Conservation (phyloP, 371 early-diverging fungal genomes). For the Syncephalastrum contaminatum region DNA sequence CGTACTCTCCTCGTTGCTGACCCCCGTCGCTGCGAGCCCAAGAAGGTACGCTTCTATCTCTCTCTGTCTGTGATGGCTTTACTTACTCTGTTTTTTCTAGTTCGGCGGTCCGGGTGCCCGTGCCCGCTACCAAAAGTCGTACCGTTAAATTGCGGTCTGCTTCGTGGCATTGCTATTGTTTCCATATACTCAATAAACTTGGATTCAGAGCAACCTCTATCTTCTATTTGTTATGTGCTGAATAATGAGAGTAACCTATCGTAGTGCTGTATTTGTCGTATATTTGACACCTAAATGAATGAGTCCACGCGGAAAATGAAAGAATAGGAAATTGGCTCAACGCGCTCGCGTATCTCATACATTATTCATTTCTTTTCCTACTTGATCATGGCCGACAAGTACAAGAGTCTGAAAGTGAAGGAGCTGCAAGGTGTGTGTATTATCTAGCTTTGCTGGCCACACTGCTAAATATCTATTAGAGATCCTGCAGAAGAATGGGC, state of each 20-base stretch:
- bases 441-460: background rate
- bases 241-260: no score
- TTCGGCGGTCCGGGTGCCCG: slow-evolving; percentile 99
- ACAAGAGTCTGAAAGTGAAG: slow-evolving; percentile 58
- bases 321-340: no score
- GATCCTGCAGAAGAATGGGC: slow-evolving; percentile 53
- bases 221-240: no score
- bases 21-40: slow-evolving; percentile 99
- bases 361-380: no score
- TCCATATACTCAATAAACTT: no score
- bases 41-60: slow-evolving; percentile 67
- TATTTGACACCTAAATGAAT: no score
- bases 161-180: no score
- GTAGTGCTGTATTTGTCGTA: no score
- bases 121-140: slow-evolving; percentile 98
- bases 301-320: no score
- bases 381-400: slow-evolving; percentile 38
- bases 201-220: no score
- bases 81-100: slow-evolving; percentile 20
- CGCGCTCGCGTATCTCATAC: no score
- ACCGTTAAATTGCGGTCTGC: slow-evolving; percentile 67
- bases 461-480: slow-evolving; percentile 27
- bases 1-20: slow-evolving; percentile 99
- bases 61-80: background rate
- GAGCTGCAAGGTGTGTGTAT: slow-evolving; percentile 54